phyloP scores from a whole-genome alignment of 73 alveolate genomes.

The Tetrahymena malaccensis region DNA sequence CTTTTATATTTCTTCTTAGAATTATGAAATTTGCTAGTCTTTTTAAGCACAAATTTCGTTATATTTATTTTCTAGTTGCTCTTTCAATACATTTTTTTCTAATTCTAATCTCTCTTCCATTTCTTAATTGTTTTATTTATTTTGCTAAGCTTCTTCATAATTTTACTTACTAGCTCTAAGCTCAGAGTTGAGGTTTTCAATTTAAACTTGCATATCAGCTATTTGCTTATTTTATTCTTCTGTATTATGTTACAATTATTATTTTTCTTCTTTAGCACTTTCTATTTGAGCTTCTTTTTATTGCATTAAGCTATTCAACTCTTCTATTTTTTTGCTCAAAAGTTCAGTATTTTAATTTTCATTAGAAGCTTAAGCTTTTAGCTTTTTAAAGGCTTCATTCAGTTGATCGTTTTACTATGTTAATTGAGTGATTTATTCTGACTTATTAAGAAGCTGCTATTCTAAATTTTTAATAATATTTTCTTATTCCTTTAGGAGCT shows the following conservation, averaged over 20 bases:
- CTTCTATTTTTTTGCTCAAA: not conserved
- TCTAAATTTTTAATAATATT: not conserved
- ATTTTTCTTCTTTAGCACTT: not conserved
- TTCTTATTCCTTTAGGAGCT: not conserved
- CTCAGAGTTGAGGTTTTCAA: not conserved
- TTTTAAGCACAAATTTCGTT: not conserved
- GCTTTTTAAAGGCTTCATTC: not conserved
- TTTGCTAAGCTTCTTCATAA: not conserved
- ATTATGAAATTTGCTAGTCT: not conserved
- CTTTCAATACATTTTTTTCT: not conserved
- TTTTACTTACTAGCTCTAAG: not conserved
- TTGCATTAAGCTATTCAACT: not conserved
- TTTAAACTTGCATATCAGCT: not conserved
- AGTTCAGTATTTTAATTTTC: not conserved
- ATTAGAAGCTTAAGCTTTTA: not conserved
- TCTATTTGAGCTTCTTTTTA: not conserved
- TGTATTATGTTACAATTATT: not conserved
- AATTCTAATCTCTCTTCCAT: not conserved
- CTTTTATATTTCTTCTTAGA: not conserved
- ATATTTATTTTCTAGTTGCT: not conserved
- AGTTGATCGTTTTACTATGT: not conserved
- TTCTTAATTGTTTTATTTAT: not conserved
- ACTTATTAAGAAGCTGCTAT: not conserved
- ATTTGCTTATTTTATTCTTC: not conserved
- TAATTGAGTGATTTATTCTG: not conserved